phyloP scores from a whole-genome alignment of 1,284 basidiomycete species.

The Peniophora sp. region DNA sequence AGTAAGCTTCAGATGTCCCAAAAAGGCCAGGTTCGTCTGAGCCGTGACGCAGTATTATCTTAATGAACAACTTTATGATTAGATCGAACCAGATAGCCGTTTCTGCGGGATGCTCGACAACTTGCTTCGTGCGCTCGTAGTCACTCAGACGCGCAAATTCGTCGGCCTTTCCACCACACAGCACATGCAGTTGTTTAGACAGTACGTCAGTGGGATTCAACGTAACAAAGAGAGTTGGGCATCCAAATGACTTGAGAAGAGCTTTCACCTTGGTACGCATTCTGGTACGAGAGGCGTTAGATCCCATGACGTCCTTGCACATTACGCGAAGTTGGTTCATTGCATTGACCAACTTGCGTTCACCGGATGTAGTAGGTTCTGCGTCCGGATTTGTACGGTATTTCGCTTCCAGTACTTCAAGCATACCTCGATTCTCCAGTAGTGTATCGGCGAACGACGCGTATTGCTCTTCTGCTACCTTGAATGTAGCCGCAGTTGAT shows the following conservation, averaged over 20 bases:
- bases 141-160: background rate
- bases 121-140: background rate
- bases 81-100: conserved; percentile 14
- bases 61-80: conserved; percentile 12
- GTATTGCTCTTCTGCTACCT: background rate
- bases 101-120: conserved; percentile 10
- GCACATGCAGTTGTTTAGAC: background rate
- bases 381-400: background rate
- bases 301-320: conserved; percentile 1
- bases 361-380: background rate
- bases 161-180: background rate
- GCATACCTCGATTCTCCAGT: background rate
- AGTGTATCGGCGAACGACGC: background rate
- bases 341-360: background rate
- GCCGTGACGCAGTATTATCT: conserved; percentile 8
- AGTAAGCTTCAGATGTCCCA: conserved; percentile 19
- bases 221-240: background rate
- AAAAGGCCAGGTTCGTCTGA: conserved; percentile 6
- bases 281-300: background rate
- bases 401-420: background rate
- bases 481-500: background rate
- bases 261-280: background rate
- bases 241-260: conserved; percentile 9
- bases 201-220: background rate
- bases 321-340: conserved; percentile 2